These are phyloP conservation scores for Argentina anserina DNA, from an alignment of 306 rosid genomes.

Conservation along the genomic window DNA sequence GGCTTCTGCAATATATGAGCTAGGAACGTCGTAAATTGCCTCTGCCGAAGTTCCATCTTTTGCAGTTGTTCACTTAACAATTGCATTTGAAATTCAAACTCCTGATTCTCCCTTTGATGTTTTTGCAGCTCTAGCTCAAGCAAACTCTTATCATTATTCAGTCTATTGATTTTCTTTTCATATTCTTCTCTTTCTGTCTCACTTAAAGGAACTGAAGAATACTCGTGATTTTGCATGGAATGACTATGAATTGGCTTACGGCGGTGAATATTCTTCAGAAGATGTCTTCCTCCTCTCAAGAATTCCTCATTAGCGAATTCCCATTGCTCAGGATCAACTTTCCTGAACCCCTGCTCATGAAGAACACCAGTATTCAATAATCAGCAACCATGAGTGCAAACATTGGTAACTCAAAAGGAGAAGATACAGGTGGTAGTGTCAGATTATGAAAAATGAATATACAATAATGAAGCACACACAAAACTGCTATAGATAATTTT, in stretches of 20 bases:
- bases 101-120: slow-evolving; percentile 22
- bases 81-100: slow-evolving; percentile 24
- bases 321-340: slow-evolving; percentile 45
- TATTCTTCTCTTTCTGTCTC: slow-evolving; percentile 27
- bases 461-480: not conserved
- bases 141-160: slow-evolving; percentile 19
- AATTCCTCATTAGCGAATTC: slow-evolving; percentile 45
- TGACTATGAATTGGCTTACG: slow-evolving; percentile 43
- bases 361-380: not conserved
- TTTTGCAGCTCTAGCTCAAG: slow-evolving; percentile 28
- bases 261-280: slow-evolving; percentile 34
- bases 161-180: slow-evolving; percentile 26
- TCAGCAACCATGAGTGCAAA: not conserved
- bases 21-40: slow-evolving; percentile 11
- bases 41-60: slow-evolving; percentile 28
- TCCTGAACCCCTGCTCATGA: slow-evolving; percentile 35
- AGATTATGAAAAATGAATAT: not conserved
- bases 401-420: not conserved
- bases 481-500: not conserved
- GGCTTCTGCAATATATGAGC: slow-evolving; percentile 28
- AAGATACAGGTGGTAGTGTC: not conserved
- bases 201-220: slow-evolving; percentile 25
- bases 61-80: slow-evolving; percentile 22
- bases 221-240: slow-evolving; percentile 26
- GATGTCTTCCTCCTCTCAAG: slow-evolving; percentile 36